Conservation (phyloP, 139 green algal species). For the Pleodorina starrii region DNA sequence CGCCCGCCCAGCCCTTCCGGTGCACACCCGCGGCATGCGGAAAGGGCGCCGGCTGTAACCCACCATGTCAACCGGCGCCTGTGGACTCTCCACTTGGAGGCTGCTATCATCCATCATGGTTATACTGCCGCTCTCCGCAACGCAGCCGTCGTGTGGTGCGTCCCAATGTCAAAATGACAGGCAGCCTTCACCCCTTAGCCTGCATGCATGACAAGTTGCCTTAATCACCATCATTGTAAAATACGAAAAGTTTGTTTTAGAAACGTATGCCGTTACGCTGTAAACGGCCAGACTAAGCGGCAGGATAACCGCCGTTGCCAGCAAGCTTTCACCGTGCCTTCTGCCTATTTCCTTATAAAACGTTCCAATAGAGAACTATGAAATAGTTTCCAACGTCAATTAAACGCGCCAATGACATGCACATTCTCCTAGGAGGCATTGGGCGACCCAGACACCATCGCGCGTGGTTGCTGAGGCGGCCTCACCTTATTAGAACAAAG, state of each 20-base stretch:
- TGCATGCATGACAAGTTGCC: neutral
- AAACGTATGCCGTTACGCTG: neutral
- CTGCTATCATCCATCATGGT: conserved; percentile 31
- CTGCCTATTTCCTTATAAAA: neutral
- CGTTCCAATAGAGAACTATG: neutral
- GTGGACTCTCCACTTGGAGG: conserved; percentile 21
- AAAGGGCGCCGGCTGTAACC: conserved; percentile 1
- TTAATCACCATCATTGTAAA: neutral
- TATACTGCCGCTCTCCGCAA: conserved; percentile 2
- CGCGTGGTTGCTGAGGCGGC: neutral
- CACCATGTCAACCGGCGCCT: conserved; percentile 32
- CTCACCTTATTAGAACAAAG: neutral
- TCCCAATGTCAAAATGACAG: conserved; percentile 22
- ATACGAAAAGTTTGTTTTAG: neutral
- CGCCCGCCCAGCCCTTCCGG: no score
- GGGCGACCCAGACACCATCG: conserved; percentile 7
- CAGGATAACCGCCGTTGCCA: conserved; percentile 29
- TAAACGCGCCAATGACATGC: neutral
- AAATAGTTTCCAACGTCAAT: neutral
- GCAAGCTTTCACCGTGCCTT: neutral
- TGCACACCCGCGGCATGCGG: neutral
- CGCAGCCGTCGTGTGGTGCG: conserved; percentile 1
- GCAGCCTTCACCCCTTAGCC: conserved; percentile 12
- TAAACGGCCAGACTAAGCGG: neutral
- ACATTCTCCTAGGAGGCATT: neutral